Conservation (phyloP, 2,329 filamentous ascomycete species). For the Cordyceps militaris region DNA sequence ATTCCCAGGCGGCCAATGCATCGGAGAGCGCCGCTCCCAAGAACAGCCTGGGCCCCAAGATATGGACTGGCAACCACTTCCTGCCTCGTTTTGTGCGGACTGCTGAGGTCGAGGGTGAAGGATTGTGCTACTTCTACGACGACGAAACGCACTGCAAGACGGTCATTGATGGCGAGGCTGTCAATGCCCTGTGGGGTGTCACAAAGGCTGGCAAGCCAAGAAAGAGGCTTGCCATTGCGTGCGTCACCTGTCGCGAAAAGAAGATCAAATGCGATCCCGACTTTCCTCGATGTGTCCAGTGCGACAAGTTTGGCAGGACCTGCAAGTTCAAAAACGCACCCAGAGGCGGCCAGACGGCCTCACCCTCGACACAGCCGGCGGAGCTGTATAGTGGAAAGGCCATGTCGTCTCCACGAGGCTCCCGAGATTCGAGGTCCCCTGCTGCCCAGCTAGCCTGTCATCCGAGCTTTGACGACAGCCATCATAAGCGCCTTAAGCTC, state of each 20-base stretch:
- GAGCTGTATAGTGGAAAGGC: slow-evolving; percentile 42
- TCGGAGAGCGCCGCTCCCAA: slow-evolving; percentile 38
- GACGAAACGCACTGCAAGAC: slow-evolving; percentile 78
- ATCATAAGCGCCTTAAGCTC: slow-evolving; percentile 41
- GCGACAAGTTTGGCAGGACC: slow-evolving; percentile 79
- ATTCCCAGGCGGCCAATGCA: slow-evolving; percentile 23
- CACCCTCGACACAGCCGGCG: slow-evolving; percentile 44
- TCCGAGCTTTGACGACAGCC: background rate
- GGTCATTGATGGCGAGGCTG: slow-evolving; percentile 74
- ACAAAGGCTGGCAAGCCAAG: slow-evolving; percentile 91
- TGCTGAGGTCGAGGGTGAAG: slow-evolving; percentile 67
- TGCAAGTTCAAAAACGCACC: slow-evolving; percentile 83
- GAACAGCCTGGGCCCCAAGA: slow-evolving; percentile 58
- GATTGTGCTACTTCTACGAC: slow-evolving; percentile 78
- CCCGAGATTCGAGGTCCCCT: slow-evolving; percentile 27
- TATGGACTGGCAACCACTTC: slow-evolving; percentile 62
- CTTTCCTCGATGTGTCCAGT: slow-evolving; percentile 80
- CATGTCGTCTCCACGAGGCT: slow-evolving; percentile 18
- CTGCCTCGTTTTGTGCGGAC: slow-evolving; percentile 58
- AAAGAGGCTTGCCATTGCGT: slow-evolving; percentile 87
- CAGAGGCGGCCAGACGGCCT: slow-evolving; percentile 51
- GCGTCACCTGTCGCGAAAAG: slow-evolving; percentile 88
- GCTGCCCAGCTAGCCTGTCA: background rate
- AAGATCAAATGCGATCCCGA: slow-evolving; percentile 96
- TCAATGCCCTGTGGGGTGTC: slow-evolving; percentile 88